Evolutionary conservation across 2,329 filamentous ascomycete species (phyloP).

Genomic region (Dryadomyces sulphureus): DNA sequence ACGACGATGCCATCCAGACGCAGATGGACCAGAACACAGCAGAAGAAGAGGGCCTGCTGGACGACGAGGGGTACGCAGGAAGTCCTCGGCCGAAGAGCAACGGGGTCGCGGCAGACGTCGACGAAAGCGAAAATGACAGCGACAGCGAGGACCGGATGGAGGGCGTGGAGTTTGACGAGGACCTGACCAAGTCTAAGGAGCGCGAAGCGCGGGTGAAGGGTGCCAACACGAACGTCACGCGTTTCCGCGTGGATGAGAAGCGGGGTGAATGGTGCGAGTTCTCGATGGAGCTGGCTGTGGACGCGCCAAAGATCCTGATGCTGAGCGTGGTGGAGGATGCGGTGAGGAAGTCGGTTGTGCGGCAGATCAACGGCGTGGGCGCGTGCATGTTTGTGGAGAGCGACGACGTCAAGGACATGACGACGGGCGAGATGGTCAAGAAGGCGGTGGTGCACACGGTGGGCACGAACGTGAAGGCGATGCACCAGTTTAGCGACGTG

Average conservation of each 20-base stretch:
- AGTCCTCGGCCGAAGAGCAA: conserved; percentile 23
- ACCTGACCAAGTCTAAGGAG: conserved; percentile 21
- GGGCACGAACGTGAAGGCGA: conserved; percentile 77
- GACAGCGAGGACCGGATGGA: conserved; percentile 23
- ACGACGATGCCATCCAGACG: conserved; percentile 61
- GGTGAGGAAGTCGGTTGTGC: conserved; percentile 65
- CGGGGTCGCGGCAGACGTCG: not conserved
- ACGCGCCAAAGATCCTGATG: conserved; percentile 82
- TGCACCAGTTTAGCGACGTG: conserved; percentile 75
- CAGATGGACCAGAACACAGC: conserved; percentile 44
- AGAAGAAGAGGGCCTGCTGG: conserved; percentile 35
- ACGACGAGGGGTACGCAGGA: conserved; percentile 37
- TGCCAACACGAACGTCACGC: conserved; percentile 50
- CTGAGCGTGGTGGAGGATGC: conserved; percentile 77
- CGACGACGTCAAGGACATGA: conserved; percentile 34
- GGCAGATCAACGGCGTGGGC: conserved; percentile 67
- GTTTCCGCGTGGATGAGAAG: conserved; percentile 67
- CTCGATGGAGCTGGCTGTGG: conserved; percentile 66
- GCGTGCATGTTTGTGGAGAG: conserved; percentile 52
- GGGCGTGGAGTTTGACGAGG: conserved; percentile 10
- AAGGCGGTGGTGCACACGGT: conserved; percentile 56
- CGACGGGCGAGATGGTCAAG: conserved; percentile 31
- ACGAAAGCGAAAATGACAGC: not conserved
- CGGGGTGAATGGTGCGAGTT: conserved; percentile 64
- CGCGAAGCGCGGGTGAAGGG: conserved; percentile 52